These are phyloP conservation scores for Tanacetum coccineum DNA, from an alignment of 129 eudicot species.

Conservation along the genomic window DNA sequence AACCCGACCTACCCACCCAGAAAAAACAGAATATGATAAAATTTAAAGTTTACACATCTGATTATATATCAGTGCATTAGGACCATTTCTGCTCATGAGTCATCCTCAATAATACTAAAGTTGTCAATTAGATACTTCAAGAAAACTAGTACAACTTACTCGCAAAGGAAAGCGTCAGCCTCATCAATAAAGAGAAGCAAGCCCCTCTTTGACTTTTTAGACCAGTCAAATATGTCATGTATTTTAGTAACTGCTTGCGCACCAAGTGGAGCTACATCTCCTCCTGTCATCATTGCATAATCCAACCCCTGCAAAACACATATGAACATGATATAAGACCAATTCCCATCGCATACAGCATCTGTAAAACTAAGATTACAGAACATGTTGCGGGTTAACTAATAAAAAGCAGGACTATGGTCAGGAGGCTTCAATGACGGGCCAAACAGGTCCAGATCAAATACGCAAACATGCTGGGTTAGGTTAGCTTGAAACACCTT, in stretches of 20 bases:
- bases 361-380: not conserved
- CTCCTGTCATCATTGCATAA: slow-evolving; percentile 99
- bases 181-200: slow-evolving; percentile 91
- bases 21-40: not conserved
- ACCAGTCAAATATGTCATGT: slow-evolving; percentile 98
- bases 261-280: slow-evolving; percentile 99
- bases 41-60: not conserved
- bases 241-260: slow-evolving; percentile 97
- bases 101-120: not conserved
- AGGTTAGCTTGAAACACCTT: not conserved
- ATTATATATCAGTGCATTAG: not conserved
- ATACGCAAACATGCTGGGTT: too few species aligned
- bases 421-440: not conserved
- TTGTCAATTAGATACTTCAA: not conserved
- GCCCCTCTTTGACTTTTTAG: slow-evolving; percentile 91
- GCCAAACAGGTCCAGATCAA: not conserved
- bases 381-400: not conserved
- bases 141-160: slow-evolving; percentile 54
- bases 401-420: slow-evolving; percentile 1
- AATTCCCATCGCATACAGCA: not conserved
- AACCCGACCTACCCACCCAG: too few species aligned
- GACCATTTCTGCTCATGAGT: not conserved
- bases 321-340: not conserved
- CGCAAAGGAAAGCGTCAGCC: slow-evolving; percentile 99
- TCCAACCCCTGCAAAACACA: slow-evolving; percentile 82